phyloP scores from a whole-genome alignment of 2,329 filamentous ascomycete genomes.

The Salinomyces thailandicus region DNA sequence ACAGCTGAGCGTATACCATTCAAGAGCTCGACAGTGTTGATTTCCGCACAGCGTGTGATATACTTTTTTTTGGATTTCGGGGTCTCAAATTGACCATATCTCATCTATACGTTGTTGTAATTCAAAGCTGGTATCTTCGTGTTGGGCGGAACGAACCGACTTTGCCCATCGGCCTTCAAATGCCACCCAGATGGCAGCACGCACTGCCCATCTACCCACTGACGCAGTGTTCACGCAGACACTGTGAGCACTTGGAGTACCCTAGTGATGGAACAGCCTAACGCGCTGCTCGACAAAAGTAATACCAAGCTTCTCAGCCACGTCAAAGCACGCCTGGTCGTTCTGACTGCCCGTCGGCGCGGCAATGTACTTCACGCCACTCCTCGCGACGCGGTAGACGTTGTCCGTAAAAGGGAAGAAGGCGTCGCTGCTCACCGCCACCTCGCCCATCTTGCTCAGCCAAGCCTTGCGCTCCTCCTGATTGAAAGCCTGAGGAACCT shows the following conservation, averaged over 20 bases:
- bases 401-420: constrained; percentile 99
- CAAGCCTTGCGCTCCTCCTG: constrained; percentile 75
- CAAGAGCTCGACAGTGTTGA: no score
- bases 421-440: constrained; percentile 85
- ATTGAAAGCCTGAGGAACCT: constrained; percentile 74
- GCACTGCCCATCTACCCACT: no score
- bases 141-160: neutral
- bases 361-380: constrained; percentile 90
- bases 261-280: constrained; percentile 83
- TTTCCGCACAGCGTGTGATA: no score
- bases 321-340: constrained; percentile 70
- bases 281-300: constrained; percentile 93
- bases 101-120: neutral
- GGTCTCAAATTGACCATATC: neutral
- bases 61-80: no score
- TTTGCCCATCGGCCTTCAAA: neutral
- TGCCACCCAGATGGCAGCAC: no score
- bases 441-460: constrained; percentile 67
- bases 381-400: constrained; percentile 79
- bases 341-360: constrained; percentile 87
- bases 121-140: neutral
- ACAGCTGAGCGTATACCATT: no score
- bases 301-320: constrained; percentile 82
- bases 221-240: no score
- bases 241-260: no score